Percentiles rank a stretch among this genome's conserved stretches.
Conservation (phyloP, 768 basidiomycete genomes). For the Rhizopogon rudus region DNA sequence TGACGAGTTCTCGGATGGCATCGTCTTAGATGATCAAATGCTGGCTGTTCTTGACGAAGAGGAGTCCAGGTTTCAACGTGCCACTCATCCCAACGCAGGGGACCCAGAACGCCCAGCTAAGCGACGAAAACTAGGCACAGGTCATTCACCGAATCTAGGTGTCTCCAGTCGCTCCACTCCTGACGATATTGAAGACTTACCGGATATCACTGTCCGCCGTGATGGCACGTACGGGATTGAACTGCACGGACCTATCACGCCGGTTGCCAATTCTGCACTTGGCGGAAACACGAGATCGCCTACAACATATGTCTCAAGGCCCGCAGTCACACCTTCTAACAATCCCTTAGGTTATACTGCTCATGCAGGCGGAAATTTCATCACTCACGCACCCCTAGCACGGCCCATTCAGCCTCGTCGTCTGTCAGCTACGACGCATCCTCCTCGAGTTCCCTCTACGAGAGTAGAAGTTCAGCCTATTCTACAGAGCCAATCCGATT, state of each 20-base stretch:
- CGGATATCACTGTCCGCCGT: conserved; percentile 56
- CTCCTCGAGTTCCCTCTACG: conserved; percentile 6
- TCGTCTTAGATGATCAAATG: conserved; percentile 57
- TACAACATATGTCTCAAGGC: conserved; percentile 1
- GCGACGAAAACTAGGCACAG: conserved; percentile 47
- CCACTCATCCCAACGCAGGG: conserved; percentile 20
- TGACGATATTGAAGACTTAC: conserved; percentile 48
- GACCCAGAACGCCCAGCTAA: conserved; percentile 40
- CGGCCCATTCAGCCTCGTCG: conserved; percentile 2
- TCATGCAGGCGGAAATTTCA: background rate
- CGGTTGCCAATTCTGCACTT: background rate
- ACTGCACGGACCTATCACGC: background rate
- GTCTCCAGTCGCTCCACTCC: conserved; percentile 18
- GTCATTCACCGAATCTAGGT: conserved; percentile 34
- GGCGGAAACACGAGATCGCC: background rate
- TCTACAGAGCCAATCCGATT: conserved; percentile 8
- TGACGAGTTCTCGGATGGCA: conserved; percentile 59
- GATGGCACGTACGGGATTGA: conserved; percentile 52
- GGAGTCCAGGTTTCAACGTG: conserved; percentile 36
- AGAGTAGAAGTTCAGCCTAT: conserved; percentile 17
- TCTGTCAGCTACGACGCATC: conserved; percentile 12
- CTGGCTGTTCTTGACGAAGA: conserved; percentile 58
- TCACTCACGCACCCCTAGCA: background rate
- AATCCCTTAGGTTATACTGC: background rate
- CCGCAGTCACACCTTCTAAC: conserved; percentile 4